Evolutionary conservation across 768 basidiomycete genomes (phyloP), one percentile per base, ranked within the genome.

Genomic region (Leccinum rimulosum): DNA sequence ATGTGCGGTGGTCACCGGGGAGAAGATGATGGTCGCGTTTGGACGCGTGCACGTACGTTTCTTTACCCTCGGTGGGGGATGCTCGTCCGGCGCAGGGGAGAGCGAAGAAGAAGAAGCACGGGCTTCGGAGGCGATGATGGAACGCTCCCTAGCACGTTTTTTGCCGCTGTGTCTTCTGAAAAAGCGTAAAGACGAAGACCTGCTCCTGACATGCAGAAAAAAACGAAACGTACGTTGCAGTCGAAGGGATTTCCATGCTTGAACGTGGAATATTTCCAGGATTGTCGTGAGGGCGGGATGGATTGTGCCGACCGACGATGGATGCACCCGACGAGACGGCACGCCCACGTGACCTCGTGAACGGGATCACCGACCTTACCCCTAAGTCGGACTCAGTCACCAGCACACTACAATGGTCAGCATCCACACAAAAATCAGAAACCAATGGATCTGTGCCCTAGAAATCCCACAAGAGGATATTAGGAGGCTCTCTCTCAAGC

Each of bases 111-210:
- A 45, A 73, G 60, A 51, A 66, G 57, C 27, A 56, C 57, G 28
- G 45, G 47, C 19, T n/a, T 1, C 33, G 33, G 28, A 28, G 28
- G 28, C 28, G 28, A 28, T 6, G 33, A 25, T n/a, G 17, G 51
- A 2, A 9, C 58, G 36, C n/a, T 74, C 72, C 47, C 72, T 64
- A 1, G 76, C 76, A 60, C 82, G 75, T 68, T 82, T 84, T 75
- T 83, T 84, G 35, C 82, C 82, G 67, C 80, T 79, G 54, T 12
- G 5, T 3, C 35, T 22, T 40, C 4, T 43, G 40, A 6, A 48
- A 48, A 14, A 48, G 19, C 19, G 53, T 50, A 8, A 22, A 28
- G 22, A 38, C 30, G 30, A 51, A 15, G 27, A 50, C 30, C 15
- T 49, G 49, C 55, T 54, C 47, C 60, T 54, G 52, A 50, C 27